A percentile compares a stretch with the other conserved stretches of the same genome.
These are phyloP conservation scores for Calonectria pteridis DNA, from an alignment of 2,329 filamentous ascomycete genomes.

Conservation along the genomic window DNA sequence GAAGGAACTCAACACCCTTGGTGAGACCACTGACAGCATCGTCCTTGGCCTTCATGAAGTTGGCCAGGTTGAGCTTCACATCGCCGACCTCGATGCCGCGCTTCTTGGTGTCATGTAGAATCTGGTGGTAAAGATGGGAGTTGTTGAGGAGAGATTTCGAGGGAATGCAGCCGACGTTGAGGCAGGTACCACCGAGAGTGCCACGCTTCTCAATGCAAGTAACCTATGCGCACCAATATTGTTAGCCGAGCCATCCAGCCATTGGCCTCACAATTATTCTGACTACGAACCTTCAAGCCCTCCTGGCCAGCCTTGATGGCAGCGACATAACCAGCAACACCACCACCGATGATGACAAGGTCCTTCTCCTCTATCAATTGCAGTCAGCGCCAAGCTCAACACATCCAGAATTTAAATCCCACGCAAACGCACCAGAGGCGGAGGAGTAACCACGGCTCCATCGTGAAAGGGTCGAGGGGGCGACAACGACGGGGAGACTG, in stretches of 20 bases:
- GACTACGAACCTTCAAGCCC: conserved; percentile 82
- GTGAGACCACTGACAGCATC: conserved; percentile 88
- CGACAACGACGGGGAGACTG: conserved; percentile 64
- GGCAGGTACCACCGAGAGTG: conserved; percentile 92
- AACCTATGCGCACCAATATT: conserved; percentile 67
- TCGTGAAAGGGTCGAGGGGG: conserved; percentile 60
- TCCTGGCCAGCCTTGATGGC: conserved; percentile 99
- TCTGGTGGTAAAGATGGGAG: conserved; percentile 97
- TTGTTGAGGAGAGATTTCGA: conserved; percentile 99
- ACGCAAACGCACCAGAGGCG: conserved; percentile 62
- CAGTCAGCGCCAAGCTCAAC: conserved; percentile 34
- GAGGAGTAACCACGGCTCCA: conserved; percentile 72
- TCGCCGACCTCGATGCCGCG: conserved; percentile 97
- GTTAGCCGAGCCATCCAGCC: conserved; percentile 35
- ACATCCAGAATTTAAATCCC: neutral
- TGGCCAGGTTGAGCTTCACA: conserved; percentile 93
- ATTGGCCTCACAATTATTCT: conserved; percentile 7
- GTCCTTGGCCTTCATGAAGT: conserved; percentile 99
- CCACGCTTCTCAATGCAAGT: conserved; percentile 99
- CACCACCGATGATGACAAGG: conserved; percentile 96
- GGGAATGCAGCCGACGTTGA: conserved; percentile 99
- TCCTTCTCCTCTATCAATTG: conserved; percentile 84
- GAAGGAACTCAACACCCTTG: conserved; percentile 96
- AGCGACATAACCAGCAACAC: conserved; percentile 97
- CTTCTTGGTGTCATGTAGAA: conserved; percentile 96